Percentiles rank a stretch among this genome's conserved stretches.
Conservation (phyloP, 192 early-diverging fungal genomes). For the Coemansia erecta region DNA sequence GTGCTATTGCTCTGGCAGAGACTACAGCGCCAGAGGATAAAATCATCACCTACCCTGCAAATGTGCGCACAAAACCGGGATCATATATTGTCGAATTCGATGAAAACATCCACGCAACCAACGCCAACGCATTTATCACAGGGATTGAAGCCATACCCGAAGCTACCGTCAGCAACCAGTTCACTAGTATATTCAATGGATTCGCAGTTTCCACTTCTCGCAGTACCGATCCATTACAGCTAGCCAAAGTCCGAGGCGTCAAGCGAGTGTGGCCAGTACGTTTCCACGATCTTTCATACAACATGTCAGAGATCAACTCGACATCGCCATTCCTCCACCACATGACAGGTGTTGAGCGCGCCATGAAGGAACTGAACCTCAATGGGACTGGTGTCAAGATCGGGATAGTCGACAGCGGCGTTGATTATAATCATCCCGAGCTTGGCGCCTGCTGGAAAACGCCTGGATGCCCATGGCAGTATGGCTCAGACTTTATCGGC, state of each 20-base stretch:
- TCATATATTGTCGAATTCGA: conserved; percentile 6
- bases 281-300: background rate
- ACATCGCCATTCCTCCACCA: background rate
- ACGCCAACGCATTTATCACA: conserved; percentile 4
- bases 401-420: conserved; percentile 15
- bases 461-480: conserved; percentile 15
- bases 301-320: background rate
- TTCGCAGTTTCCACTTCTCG: background rate
- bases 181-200: conserved; percentile 5
- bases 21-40: conserved; percentile 3
- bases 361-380: background rate
- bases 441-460: conserved; percentile 17
- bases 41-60: background rate
- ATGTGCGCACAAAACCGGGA: conserved; percentile 4
- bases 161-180: conserved; percentile 9
- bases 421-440: conserved; percentile 20
- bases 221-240: background rate
- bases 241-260: conserved; percentile 6
- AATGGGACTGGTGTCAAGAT: conserved; percentile 7
- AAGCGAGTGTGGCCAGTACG: conserved; percentile 9
- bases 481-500: conserved; percentile 68
- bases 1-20: too few relatives aligned
- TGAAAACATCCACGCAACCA: background rate
- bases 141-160: conserved; percentile 1
- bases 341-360: conserved; percentile 6